Evolutionary conservation across 2,329 filamentous ascomycete genomes (phyloP), one percentile per base, ranked within the genome.

Genomic region (Graphilbum sp.): DNA sequence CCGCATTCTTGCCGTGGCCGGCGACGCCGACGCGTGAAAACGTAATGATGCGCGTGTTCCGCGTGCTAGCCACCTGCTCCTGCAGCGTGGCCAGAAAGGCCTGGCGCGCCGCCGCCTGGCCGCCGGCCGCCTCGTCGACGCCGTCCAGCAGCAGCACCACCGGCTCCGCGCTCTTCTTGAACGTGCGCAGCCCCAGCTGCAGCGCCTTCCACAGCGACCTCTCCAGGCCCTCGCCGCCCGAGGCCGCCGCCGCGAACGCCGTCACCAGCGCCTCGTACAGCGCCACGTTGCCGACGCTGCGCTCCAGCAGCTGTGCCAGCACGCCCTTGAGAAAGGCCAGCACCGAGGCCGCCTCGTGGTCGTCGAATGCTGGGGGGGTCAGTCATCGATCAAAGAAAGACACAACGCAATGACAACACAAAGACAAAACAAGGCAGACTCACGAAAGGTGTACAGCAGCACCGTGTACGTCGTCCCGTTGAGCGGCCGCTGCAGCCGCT

Each of bases 111-210:
- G 35, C 29, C 13, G 45, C 47, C 2, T 38, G 24, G 12, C 46
- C 49, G 4, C 51, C 54, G 0, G 41, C 41, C 12, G 57, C 49
- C 39, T 58, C 53, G 18, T 61, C 56, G 7, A 59, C 52, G 3
- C 56, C 57, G 36, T 62, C 59, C 4, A 56, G 47, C 38, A 61
- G 46, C 32, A 62, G 47, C 3, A 54, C 48, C 2, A 60, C 53
- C 43, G 8, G 48, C 39, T 17, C 50, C 45, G 17, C 46, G 43
- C 23, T 46, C 43, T 37, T 56, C 52, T 19, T 52, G 44, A 17
- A 45, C 2, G 53, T 50, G n/a, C 46, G 42, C 2, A 62, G 46
- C 1, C 56, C 54, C 11, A 46, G 41, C 15, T 56, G 50, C 2
- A 62, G 47, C 1, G 52, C 48, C 9, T 50, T 40, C 59, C 58